phyloP scores from a whole-genome alignment of 805 yeast genomes.

The Metschnikowia lachancei region DNA sequence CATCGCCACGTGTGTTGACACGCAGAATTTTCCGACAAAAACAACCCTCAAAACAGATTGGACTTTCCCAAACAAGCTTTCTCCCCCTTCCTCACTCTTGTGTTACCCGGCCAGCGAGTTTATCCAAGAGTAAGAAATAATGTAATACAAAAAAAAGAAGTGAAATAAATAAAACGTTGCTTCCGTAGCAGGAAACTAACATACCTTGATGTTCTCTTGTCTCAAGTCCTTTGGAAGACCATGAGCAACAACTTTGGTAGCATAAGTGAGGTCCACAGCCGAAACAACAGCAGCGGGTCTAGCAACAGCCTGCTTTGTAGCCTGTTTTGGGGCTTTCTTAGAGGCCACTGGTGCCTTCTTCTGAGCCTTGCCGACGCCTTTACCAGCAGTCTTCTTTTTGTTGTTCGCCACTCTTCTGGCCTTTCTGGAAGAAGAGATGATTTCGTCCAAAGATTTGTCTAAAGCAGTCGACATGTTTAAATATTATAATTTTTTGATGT shows the following conservation, averaged over 20 bases:
- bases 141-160: not conserved
- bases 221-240: conserved; percentile 82
- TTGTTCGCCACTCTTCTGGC: conserved; percentile 30
- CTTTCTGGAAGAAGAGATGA: conserved; percentile 64
- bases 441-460: conserved; percentile 94
- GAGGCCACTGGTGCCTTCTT: conserved; percentile 26
- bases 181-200: conserved; percentile 35
- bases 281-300: conserved; percentile 12
- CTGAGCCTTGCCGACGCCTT: conserved; percentile 31
- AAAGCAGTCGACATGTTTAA: conserved; percentile 67
- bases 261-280: conserved; percentile 48
- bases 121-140: not conserved
- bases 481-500: not conserved
- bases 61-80: conserved; percentile 1
- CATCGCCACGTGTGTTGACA: not conserved
- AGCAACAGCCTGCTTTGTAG: conserved; percentile 27
- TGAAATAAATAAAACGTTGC: conserved; percentile 9
- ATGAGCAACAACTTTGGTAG: conserved; percentile 81
- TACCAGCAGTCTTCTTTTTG: conserved; percentile 36
- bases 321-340: conserved; percentile 32
- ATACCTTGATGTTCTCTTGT: conserved; percentile 81
- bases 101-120: conserved; percentile 3
- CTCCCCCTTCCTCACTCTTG: not conserved
- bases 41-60: not conserved
- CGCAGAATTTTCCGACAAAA: not conserved